phyloP scores from a whole-genome alignment of 1,139 yeast genomes.

The Suhomyces guaymorum region DNA sequence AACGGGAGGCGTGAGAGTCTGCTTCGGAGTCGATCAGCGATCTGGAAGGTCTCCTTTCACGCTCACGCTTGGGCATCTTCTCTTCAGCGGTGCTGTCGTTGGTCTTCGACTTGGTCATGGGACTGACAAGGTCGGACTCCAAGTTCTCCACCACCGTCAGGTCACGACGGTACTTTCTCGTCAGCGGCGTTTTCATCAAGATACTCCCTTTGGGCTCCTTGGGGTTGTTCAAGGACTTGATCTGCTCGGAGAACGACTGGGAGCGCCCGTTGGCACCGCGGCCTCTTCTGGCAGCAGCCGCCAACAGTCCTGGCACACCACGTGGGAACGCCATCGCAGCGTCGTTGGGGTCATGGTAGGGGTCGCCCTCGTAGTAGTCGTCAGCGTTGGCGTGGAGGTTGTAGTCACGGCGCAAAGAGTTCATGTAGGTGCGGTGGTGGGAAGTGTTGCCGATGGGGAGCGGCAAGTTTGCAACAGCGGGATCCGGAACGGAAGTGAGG shows the following conservation, averaged over 20 bases:
- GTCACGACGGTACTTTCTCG: constrained; percentile 18
- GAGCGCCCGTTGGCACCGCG: constrained; percentile 28
- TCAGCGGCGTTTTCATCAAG: constrained; percentile 5
- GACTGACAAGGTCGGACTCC: constrained; percentile 29
- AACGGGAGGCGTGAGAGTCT: constrained; percentile 56
- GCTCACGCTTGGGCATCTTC: constrained; percentile 7
- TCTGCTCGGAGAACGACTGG: constrained; percentile 31
- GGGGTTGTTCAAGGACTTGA: constrained; percentile 16
- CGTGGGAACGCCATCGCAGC: constrained; percentile 18
- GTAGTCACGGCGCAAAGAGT: constrained; percentile 23
- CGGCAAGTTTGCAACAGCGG: constrained; percentile 2
- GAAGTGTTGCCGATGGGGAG: no score
- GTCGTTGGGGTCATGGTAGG: constrained; percentile 21
- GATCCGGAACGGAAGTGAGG: constrained; percentile 1
- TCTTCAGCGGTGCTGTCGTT: constrained; percentile 33
- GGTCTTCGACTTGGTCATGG: constrained; percentile 34
- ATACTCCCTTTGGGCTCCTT: constrained; percentile 9
- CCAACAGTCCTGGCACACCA: constrained; percentile 16
- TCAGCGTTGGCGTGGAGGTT: constrained; percentile 24
- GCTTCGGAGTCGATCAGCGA: no score
- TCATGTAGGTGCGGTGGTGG: constrained; percentile 14
- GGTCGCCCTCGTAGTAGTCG: constrained; percentile 21
- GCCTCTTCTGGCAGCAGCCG: constrained; percentile 23
- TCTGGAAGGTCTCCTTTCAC: constrained; percentile 5
- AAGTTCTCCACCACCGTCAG: constrained; percentile 17